Conservation (phyloP, 2,329 filamentous ascomycete genomes). For the Pseudogymnoascus sp. region DNA sequence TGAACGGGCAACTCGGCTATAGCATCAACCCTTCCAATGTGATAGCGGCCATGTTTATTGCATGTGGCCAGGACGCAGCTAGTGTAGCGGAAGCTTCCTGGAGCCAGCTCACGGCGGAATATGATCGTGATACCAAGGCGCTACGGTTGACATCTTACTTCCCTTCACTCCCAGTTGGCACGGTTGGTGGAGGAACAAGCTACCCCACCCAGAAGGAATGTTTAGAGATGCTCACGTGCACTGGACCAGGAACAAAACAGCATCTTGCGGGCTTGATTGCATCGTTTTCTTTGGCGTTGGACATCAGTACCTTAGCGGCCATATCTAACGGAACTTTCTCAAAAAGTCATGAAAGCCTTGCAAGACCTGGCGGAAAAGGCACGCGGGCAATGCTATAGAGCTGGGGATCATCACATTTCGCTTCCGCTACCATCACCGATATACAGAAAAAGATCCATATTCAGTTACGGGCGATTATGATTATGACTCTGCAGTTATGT, state of each 20-base stretch:
- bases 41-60: slow-evolving; percentile 21
- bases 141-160: slow-evolving; percentile 22
- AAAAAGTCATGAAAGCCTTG: slow-evolving; percentile 18
- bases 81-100: slow-evolving; percentile 19
- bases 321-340: slow-evolving; percentile 20
- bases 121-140: slow-evolving; percentile 16
- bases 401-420: too few relatives aligned
- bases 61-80: slow-evolving; percentile 22
- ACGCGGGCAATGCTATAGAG: too few relatives aligned
- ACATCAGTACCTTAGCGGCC: slow-evolving; percentile 21
- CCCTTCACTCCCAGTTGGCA: slow-evolving; percentile 23
- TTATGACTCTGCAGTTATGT: too few relatives aligned
- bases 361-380: not conserved
- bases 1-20: slow-evolving; percentile 18
- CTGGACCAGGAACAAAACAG: slow-evolving; percentile 19
- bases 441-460: too few relatives aligned
- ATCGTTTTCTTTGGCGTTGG: slow-evolving; percentile 23
- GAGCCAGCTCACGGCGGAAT: slow-evolving; percentile 20
- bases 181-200: slow-evolving; percentile 21
- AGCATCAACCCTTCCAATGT: slow-evolving; percentile 19
- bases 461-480: too few relatives aligned
- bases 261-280: slow-evolving; percentile 23
- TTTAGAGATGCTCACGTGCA: slow-evolving; percentile 20
- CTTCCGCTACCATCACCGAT: too few relatives aligned
- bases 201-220: slow-evolving; percentile 23